Base-by-base conservation (phyloP, 1,284 basidiomycete species). In the Moesziomyces sp. region DNA sequence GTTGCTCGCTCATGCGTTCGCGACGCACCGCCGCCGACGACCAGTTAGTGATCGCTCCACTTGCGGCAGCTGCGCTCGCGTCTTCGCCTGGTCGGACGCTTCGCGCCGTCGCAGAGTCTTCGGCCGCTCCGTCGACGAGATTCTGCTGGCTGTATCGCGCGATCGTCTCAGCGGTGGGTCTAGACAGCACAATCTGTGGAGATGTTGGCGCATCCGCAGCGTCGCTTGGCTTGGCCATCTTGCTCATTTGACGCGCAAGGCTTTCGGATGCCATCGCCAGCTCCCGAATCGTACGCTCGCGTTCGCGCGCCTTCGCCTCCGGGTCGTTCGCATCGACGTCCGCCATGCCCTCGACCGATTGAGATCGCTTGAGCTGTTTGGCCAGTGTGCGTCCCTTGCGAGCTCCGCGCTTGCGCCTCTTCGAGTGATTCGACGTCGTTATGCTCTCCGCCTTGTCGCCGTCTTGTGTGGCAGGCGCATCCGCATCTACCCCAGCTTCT, bases 161-260 rank as follows among this genome's bases (percentile, higher is more conserved):
- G 6, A 66, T 65, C 35, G 71, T 66, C 30, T 68, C 71, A 18
- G 71, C 71, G n/a, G 61, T 74, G 3, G 71, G 71, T 48, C 56
- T 65, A 6, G 66, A 74, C 26, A 75, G 46, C 1, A 55, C 54
- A 28, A 66, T 56, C 46, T 52, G 56, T 19, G 67, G 48, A 10
- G 61, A 56, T 1, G 33, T 35, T 3, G 28, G 40, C 10, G 61
- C 63, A 18, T 71, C 58, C 14, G 38, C 14, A 30, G 52, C 57
- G 26, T 71, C 72, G 54, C 60, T 67, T 8, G 67, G 73, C 54
- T 78, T 77, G 46, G 52, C 45, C 60, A 69, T 67, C 57, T 72
- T 74, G 59, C 69, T 76, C 72, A 79, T 78, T 51, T 79, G 77
- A 16, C 77, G 48, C 16, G 77, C 77, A 21, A 79, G 58, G 19